phyloP scores from a whole-genome alignment of 805 yeast species.

The Sungouiella blattae region DNA sequence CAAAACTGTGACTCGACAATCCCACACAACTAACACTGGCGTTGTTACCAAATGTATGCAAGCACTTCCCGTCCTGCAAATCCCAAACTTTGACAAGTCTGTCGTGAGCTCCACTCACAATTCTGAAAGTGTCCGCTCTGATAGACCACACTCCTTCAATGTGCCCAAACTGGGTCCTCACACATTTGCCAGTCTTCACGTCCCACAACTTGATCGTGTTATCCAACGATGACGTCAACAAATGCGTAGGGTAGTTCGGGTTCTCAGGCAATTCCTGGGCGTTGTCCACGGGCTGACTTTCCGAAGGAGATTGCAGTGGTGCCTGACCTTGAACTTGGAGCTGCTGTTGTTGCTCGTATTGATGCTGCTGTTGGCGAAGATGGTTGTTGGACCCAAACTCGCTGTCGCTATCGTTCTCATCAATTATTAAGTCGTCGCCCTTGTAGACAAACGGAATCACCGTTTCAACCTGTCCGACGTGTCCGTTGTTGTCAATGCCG shows the following conservation, averaged over 20 bases:
- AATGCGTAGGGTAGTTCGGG: conserved; percentile 66
- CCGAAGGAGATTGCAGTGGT: background rate
- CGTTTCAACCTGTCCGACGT: conserved; percentile 90
- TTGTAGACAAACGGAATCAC: conserved; percentile 81
- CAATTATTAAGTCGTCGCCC: conserved; percentile 50
- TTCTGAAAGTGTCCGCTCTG: conserved; percentile 92
- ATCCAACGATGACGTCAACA: conserved; percentile 83
- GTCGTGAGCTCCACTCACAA: conserved; percentile 94
- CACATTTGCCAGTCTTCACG: conserved; percentile 78
- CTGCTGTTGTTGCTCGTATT: conserved; percentile 10
- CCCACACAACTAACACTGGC: conserved; percentile 64
- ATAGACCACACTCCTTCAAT: conserved; percentile 98
- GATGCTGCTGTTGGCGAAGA: conserved; percentile 12
- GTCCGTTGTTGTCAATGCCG: conserved; percentile 71
- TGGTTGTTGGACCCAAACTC: conserved; percentile 14
- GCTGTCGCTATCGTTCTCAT: conserved; percentile 39
- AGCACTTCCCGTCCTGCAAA: conserved; percentile 86
- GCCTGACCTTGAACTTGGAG: conserved; percentile 2
- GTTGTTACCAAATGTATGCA: conserved; percentile 86
- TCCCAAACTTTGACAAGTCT: conserved; percentile 91
- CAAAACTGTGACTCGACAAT: conserved; percentile 83
- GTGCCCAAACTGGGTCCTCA: conserved; percentile 94
- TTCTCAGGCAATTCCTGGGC: conserved; percentile 11
- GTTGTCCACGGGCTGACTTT: background rate
- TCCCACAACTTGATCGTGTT: conserved; percentile 94